Evolutionary conservation across 768 basidiomycete genomes (phyloP).

Genomic region (Mycena amicta): DNA sequence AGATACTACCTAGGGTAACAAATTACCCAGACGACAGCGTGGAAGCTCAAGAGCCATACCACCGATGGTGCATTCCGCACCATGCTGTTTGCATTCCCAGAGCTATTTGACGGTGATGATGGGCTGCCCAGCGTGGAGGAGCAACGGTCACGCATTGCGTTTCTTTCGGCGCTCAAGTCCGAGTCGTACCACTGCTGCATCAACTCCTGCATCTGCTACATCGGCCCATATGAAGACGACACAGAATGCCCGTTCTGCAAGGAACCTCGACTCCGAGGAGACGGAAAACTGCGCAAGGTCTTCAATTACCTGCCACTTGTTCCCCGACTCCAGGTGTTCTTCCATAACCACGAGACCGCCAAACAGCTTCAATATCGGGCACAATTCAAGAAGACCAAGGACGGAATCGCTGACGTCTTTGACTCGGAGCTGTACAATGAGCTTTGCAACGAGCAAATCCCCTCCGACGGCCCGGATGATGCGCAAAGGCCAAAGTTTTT

Average conservation of each 20-base stretch:
- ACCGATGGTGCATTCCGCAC: too few species aligned
- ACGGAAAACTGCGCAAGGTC: constrained; percentile 24
- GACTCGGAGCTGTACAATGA: constrained; percentile 33
- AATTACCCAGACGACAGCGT: too few species aligned
- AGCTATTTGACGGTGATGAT: constrained; percentile 21
- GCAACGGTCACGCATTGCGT: constrained; percentile 1
- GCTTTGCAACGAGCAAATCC: constrained; percentile 25
- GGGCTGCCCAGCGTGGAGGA: constrained; percentile 17
- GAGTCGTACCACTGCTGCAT: constrained; percentile 42
- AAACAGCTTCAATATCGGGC: constrained; percentile 31
- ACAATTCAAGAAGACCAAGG: background rate
- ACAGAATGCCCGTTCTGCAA: constrained; percentile 41
- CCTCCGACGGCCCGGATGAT: constrained; percentile 29
- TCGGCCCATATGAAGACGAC: constrained; percentile 31
- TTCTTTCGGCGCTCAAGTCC: constrained; percentile 4
- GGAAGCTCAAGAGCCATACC: too few species aligned
- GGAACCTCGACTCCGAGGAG: constrained; percentile 24
- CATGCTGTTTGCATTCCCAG: constrained; percentile 8
- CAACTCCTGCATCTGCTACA: constrained; percentile 43
- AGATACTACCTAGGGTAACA: too few species aligned
- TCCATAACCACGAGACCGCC: constrained; percentile 20
- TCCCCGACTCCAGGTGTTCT: constrained; percentile 34
- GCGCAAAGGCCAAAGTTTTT: too few species aligned
- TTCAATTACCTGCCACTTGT: constrained; percentile 45
- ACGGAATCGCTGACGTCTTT: constrained; percentile 34